phyloP scores from a whole-genome alignment of 495 filamentous ascomycete genomes.

The Trichoderma orchidacearum region DNA sequence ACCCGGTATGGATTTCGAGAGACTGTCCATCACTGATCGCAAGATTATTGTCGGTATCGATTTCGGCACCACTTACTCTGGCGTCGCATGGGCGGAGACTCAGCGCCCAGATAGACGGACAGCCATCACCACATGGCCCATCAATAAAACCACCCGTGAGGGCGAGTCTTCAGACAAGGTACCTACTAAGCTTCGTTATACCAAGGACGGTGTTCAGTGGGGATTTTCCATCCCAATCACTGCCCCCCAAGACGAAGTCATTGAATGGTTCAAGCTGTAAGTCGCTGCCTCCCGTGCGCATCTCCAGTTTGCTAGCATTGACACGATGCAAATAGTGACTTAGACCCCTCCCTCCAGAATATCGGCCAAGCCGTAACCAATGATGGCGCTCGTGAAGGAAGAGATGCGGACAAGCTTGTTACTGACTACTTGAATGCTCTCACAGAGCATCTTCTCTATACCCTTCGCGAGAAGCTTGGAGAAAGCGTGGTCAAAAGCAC shows the following conservation, averaged over 20 bases:
- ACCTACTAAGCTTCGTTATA: slow-evolving; percentile 31
- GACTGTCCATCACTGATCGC: slow-evolving; percentile 12
- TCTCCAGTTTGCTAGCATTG: neutral
- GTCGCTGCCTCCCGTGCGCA: slow-evolving; percentile 9
- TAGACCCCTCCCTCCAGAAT: slow-evolving; percentile 12
- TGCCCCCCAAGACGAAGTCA: slow-evolving; percentile 18
- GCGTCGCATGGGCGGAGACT: slow-evolving; percentile 19
- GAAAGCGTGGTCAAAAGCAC: slow-evolving; percentile 21
- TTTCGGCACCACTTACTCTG: slow-evolving; percentile 36
- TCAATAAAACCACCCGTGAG: slow-evolving; percentile 21
- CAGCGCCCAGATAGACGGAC: slow-evolving; percentile 16
- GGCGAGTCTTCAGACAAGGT: slow-evolving; percentile 31
- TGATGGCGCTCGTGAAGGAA: slow-evolving; percentile 15
- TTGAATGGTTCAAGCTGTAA: slow-evolving; percentile 43
- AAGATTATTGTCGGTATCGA: slow-evolving; percentile 28
- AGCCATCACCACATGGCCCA: slow-evolving; percentile 29
- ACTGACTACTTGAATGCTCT: slow-evolving; percentile 31
- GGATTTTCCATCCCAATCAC: slow-evolving; percentile 32
- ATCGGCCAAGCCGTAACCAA: slow-evolving; percentile 16
- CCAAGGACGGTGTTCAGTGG: slow-evolving; percentile 24
- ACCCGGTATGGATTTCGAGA: slow-evolving; percentile 14
- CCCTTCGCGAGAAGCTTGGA: slow-evolving; percentile 22
- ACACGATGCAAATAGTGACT: slow-evolving; percentile 4
- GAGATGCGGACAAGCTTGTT: slow-evolving; percentile 20
- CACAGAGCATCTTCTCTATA: slow-evolving; percentile 24